Conservation (phyloP, 2,329 filamentous ascomycete genomes). For the Colletotrichum zoysiae region DNA sequence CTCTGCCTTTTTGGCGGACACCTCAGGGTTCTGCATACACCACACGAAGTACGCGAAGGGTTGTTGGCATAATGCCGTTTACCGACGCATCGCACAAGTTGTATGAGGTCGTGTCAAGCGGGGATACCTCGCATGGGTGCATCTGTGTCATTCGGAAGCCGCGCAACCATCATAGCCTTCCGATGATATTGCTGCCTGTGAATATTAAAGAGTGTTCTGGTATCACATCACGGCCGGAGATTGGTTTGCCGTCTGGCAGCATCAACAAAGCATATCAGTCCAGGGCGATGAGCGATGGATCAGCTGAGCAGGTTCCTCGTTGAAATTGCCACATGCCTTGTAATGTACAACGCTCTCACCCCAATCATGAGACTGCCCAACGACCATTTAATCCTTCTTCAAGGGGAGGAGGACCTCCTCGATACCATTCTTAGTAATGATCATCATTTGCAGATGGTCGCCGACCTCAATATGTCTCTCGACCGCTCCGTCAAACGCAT, state of each 20-base stretch:
- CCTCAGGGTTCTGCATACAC: not conserved
- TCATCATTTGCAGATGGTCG: slow-evolving; percentile 94
- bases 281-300: slow-evolving; percentile 1
- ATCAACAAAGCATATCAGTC: not conserved
- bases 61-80: not conserved
- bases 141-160: not conserved
- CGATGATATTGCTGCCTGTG: not conserved
- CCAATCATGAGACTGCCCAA: not conserved
- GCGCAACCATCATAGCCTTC: not conserved
- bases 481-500: slow-evolving; percentile 97
- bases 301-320: slow-evolving; percentile 31
- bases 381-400: slow-evolving; percentile 84
- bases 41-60: not conserved
- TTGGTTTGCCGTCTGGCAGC: too few relatives aligned
- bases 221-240: not conserved
- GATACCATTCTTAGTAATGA: slow-evolving; percentile 89
- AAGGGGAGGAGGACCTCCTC: slow-evolving; percentile 85
- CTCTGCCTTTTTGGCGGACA: not conserved
- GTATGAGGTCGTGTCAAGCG: not conserved
- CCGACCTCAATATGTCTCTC: slow-evolving; percentile 99
- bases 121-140: not conserved
- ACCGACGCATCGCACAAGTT: not conserved
- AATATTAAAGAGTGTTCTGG: not conserved
- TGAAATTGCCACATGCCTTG: slow-evolving; percentile 39
- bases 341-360: slow-evolving; percentile 38